Percentiles rank a stretch among this genome's conserved stretches.
Evolutionary conservation across 352 stramenopile genomes (phyloP).

Genomic region (Albugo candida): DNA sequence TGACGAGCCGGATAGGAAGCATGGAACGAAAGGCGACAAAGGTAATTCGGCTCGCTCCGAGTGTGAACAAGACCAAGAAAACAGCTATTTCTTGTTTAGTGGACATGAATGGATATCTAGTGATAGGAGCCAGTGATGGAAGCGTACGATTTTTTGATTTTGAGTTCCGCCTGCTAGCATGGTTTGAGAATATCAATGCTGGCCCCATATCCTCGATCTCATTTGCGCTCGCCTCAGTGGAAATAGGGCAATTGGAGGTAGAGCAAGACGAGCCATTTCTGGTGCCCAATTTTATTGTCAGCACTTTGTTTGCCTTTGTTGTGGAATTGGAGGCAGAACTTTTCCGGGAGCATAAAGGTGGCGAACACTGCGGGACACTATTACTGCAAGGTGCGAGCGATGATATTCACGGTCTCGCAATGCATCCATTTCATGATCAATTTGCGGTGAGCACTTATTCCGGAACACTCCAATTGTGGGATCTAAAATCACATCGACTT

Average conservation of each 20-base stretch:
- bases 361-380: slow-evolving; percentile 73
- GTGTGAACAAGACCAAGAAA: slow-evolving; percentile 15
- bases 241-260: slow-evolving; percentile 5
- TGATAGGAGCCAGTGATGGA: slow-evolving; percentile 78
- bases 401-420: slow-evolving; percentile 57
- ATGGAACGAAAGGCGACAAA: slow-evolving; percentile 66
- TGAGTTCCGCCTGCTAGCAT: slow-evolving; percentile 82
- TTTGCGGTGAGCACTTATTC: slow-evolving; percentile 68
- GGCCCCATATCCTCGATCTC: slow-evolving; percentile 77
- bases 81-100: slow-evolving; percentile 32
- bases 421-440: slow-evolving; percentile 50
- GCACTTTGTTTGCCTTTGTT: slow-evolving; percentile 71
- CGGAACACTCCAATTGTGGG: slow-evolving; percentile 80
- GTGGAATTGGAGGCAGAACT: slow-evolving; percentile 54
- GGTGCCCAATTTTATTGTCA: slow-evolving; percentile 83
- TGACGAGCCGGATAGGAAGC: slow-evolving; percentile 8
- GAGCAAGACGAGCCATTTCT: slow-evolving; percentile 29
- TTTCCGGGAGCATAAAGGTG: slow-evolving; percentile 74
- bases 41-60: slow-evolving; percentile 46
- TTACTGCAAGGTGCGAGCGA: slow-evolving; percentile 83
- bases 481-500: slow-evolving; percentile 67
- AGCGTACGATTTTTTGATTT: slow-evolving; percentile 87
- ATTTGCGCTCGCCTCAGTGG: slow-evolving; percentile 23
- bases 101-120: slow-evolving; percentile 79
- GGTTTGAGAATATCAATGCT: slow-evolving; percentile 87